Evolutionary conservation across 257 asterid genomes (phyloP).

Genomic region (Solanum pennellii): DNA sequence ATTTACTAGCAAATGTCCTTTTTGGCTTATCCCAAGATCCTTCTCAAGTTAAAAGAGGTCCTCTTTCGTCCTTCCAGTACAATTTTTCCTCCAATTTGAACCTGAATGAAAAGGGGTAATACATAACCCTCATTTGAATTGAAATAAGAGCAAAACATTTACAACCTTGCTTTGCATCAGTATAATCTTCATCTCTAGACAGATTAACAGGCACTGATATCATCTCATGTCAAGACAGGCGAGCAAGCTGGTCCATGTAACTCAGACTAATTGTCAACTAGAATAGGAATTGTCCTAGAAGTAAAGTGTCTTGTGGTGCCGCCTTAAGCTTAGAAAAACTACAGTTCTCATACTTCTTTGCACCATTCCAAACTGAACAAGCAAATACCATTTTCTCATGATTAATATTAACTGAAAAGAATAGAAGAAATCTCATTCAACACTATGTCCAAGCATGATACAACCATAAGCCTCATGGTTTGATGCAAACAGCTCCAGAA

Average conservation of each 20-base stretch:
- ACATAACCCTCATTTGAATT: not conserved
- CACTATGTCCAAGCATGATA: not conserved
- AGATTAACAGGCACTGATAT: not conserved
- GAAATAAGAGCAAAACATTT: not conserved
- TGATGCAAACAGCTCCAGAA: not conserved
- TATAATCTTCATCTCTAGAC: not conserved
- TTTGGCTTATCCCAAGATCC: not conserved
- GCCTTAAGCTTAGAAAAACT: not conserved
- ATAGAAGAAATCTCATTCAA: not conserved
- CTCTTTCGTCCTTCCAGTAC: not conserved
- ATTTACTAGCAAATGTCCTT: not conserved
- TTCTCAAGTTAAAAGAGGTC: not conserved
- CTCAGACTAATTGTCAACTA: not conserved
- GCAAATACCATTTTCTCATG: not conserved
- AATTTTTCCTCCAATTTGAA: not conserved
- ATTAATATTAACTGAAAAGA: not conserved
- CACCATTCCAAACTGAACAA: not conserved
- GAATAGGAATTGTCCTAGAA: not conserved
- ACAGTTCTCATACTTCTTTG: not conserved
- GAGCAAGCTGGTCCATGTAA: not conserved
- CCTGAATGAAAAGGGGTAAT: not conserved
- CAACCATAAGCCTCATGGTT: not conserved
- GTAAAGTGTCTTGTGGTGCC: not conserved
- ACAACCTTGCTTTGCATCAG: not conserved
- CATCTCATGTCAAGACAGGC: not conserved